Evolutionary conservation across 306 rosid genomes (phyloP), one percentile per base, ranked within the genome.

Genomic region (Fragaria iinumae): DNA sequence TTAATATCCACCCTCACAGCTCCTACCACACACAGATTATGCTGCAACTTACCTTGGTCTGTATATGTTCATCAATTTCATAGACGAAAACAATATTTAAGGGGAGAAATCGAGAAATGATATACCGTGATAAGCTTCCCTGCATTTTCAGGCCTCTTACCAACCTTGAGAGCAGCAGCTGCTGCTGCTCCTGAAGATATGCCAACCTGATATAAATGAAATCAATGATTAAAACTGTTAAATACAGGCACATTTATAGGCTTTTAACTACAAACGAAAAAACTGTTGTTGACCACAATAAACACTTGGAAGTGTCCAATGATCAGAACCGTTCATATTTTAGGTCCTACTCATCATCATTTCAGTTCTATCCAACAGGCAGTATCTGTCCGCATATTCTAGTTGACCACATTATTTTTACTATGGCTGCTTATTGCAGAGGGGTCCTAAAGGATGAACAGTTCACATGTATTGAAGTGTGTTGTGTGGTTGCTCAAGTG

Each of bases 151-250:
- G 96, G 92, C 75, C 97, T 90, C 85, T 87, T 90, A 78, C 97
- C 99, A 80, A 95, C 97, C 86, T 84, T 75, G 80, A 92, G 21
- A 27, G 99, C 99, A 14, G 99, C 99, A 21, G 97, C 97, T 0
- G 97, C 89, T 4, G 99, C 97, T 63, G 97, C 99, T 78, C 99
- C 99, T 11, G 99, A 95, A 80, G 99, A 95, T 79, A 95, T 92
- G 34, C 99, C 99, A 69, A 92, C 99, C 99, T 95, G 85, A 76
- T 77, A 69, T 25, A 84, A 84, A 78, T 76, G 57, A 81, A 75
- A 74, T 71, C 74, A 39, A 86, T 47, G 53, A 80, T 34, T 36
- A 36, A 21, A 56, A 39, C 25, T 38, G 25, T 8, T 17, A 4
- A 27, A 74, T 23, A 11, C 43, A 36, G 38, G 11, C 67, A 64